Base-by-base conservation (phyloP, 805 yeast genomes). In the Candida dendrica region DNA sequence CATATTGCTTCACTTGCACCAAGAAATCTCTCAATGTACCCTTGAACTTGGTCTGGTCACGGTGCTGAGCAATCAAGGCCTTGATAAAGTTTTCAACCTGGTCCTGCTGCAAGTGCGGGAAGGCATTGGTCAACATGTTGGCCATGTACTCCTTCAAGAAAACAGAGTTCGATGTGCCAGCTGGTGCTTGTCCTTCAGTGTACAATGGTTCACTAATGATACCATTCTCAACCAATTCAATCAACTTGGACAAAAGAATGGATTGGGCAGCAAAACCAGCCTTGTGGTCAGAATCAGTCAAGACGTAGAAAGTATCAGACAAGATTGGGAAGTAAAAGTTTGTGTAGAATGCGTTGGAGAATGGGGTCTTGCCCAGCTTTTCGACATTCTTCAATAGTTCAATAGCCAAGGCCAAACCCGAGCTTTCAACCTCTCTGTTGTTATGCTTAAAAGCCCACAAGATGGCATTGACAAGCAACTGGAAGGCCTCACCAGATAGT, bases 391-490 rank as follows among this genome's bases (percentile, higher is more conserved):
- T 79, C 45, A 91, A 72, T 47, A 93, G 71, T 58, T 91, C 97
- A 43, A 84, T 72, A 29, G 93, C 86, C 49, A 93, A 73, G 33
- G 82, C 77, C 52, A 93, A 75, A 22, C 98, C 99, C 42, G 82
- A 82, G 48, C 84, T 90, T 64, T 93, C 98, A 42, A 93, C 97
- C 42, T 91, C 98, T 62, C 98, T 80, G 64, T 93, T 90, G 58
- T 90, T 93, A 63, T 93, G 99, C 65, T 93, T 91, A 63, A 93
- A 86, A 0, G 98, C 97, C 99, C 99, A 93, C 56, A 93, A 71
- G 37, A 95, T 90, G 3, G 98, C 95, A 65, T 89, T 91, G 46
- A 93, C 80, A 43, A 93, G 83, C 45, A 88, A 75, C 58, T 85
- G 89, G 74, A 93, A 91, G 19, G 95, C 95, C 48, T 80, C 89